These are phyloP conservation scores for Sporothrix globosa DNA, from an alignment of 2,329 filamentous ascomycete species.

Conservation along the genomic window DNA sequence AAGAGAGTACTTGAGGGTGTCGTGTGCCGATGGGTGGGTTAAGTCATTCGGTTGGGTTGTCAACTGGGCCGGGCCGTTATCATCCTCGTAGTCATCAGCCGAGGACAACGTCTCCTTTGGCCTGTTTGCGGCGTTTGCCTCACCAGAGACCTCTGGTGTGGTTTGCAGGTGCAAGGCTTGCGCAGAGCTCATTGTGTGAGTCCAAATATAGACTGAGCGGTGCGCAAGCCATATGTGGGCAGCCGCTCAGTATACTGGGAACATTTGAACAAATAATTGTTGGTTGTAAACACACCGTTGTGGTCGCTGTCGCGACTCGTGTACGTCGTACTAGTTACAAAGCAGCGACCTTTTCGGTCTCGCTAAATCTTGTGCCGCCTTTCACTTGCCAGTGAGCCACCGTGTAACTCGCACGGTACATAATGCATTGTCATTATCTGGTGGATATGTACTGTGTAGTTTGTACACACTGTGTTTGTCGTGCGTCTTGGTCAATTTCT, in stretches of 20 bases:
- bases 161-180: background rate
- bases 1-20: slow-evolving; percentile 83
- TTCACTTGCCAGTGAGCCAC: too few relatives aligned
- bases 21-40: slow-evolving; percentile 41
- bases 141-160: background rate
- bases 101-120: background rate
- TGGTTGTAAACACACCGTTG: background rate
- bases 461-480: too few relatives aligned
- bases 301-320: background rate
- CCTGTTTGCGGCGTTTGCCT: background rate
- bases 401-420: too few relatives aligned
- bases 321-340: background rate
- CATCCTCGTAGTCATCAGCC: background rate
- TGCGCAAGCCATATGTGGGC: background rate
- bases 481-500: too few relatives aligned
- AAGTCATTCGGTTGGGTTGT: background rate
- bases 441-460: too few relatives aligned
- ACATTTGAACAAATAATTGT: background rate
- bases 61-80: background rate
- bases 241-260: background rate
- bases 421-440: too few relatives aligned
- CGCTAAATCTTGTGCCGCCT: too few relatives aligned
- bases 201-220: background rate
- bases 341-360: background rate
- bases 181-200: slow-evolving; percentile 20